These are phyloP conservation scores for Rhodotorula glutinis DNA, from an alignment of 1,284 basidiomycete genomes.

Conservation along the genomic window DNA sequence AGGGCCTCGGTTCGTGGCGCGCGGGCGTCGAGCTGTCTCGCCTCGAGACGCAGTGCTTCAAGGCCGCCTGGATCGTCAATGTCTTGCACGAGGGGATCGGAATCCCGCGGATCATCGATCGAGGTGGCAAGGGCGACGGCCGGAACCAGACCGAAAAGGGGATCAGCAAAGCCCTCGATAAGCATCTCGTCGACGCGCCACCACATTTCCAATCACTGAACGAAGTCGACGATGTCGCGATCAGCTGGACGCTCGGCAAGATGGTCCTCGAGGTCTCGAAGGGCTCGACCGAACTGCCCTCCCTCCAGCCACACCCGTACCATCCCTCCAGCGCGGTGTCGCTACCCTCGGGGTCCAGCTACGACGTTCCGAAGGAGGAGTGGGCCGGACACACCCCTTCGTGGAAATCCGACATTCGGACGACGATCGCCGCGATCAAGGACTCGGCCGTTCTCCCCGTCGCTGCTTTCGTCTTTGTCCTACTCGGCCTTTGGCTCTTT, in stretches of 20 bases:
- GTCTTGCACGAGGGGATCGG: constrained; percentile 95
- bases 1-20: constrained; percentile 49
- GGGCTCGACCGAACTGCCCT: constrained; percentile 23
- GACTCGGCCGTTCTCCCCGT: constrained; percentile 25
- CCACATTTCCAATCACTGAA: constrained; percentile 89
- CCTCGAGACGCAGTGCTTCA: constrained; percentile 97
- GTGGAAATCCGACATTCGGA: constrained; percentile 23
- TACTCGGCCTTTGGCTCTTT: constrained; percentile 20
- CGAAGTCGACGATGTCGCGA: constrained; percentile 82
- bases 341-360: neutral
- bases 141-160: constrained; percentile 59
- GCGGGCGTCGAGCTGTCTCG: constrained; percentile 71
- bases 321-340: neutral
- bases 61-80: constrained; percentile 96
- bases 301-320: neutral
- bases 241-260: constrained; percentile 97
- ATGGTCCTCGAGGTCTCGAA: constrained; percentile 84
- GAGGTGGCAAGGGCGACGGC: constrained; percentile 62
- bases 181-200: constrained; percentile 64
- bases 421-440: constrained; percentile 23
- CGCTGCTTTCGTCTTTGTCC: constrained; percentile 15
- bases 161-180: constrained; percentile 67
- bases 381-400: constrained; percentile 34
- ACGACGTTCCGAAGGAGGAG: constrained; percentile 3
- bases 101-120: constrained; percentile 83